These are phyloP conservation scores for Pichia nanzhaoensis DNA, from an alignment of 805 yeast species.

Conservation along the genomic window DNA sequence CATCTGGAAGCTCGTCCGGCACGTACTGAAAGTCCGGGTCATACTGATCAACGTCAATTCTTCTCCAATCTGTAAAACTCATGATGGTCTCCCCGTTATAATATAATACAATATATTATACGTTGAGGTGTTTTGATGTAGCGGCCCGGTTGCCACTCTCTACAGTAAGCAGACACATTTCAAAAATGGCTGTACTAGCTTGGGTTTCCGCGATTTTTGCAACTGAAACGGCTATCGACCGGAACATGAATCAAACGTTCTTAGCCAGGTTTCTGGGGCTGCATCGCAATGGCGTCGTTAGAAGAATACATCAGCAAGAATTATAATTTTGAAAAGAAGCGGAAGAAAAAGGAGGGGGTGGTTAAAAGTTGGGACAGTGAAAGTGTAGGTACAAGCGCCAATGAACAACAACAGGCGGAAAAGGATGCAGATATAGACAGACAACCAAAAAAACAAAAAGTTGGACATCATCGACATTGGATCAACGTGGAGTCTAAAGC, in stretches of 20 bases:
- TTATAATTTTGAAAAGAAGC: slow-evolving; percentile 5
- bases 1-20: slow-evolving; percentile 29
- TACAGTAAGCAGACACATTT: no score
- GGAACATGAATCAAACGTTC: no score
- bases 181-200: no score
- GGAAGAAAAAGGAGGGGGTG: slow-evolving; percentile 1
- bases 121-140: background rate
- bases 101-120: no score
- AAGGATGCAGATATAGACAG: slow-evolving; percentile 5
- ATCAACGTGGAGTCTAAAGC: background rate
- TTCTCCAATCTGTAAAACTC: slow-evolving; percentile 76
- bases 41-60: slow-evolving; percentile 86
- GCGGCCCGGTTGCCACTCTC: no score
- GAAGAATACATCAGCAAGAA: slow-evolving; percentile 12
- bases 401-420: no score
- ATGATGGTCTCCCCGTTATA: background rate
- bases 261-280: no score
- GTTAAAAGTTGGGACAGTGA: no score
- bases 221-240: no score
- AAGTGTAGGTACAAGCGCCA: no score
- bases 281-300: slow-evolving; percentile 4
- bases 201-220: no score
- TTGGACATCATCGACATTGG: background rate
- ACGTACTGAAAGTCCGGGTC: slow-evolving; percentile 64
- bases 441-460: background rate